A percentile compares a stretch with the other conserved stretches of the same genome.
These are phyloP conservation scores for Neurospora hispaniola DNA, from an alignment of 495 filamentous ascomycete species.

Conservation along the genomic window DNA sequence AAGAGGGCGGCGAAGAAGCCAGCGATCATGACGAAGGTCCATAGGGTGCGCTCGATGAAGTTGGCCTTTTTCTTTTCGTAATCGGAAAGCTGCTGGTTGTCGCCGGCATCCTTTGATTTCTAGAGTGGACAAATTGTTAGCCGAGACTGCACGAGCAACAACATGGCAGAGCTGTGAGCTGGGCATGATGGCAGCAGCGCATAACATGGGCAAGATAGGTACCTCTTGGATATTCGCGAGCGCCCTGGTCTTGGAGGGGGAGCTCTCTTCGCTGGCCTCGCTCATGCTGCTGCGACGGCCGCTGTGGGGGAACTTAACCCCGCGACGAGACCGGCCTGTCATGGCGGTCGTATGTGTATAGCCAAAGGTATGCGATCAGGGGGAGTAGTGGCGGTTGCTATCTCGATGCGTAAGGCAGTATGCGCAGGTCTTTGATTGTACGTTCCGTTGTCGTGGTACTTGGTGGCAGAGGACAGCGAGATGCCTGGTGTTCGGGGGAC, in stretches of 20 bases:
- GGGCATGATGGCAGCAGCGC: neutral
- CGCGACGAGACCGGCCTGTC: slow-evolving; percentile 43
- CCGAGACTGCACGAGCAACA: neutral
- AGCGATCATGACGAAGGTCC: slow-evolving; percentile 96
- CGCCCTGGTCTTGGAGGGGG: slow-evolving; percentile 30
- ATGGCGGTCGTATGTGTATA: slow-evolving; percentile 7
- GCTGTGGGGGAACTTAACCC: slow-evolving; percentile 73
- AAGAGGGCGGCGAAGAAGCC: slow-evolving; percentile 86
- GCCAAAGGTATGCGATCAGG: neutral
- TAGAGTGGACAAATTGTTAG: slow-evolving; percentile 12
- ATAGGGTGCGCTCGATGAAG: slow-evolving; percentile 95
- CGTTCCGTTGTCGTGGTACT: neutral
- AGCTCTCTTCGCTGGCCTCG: slow-evolving; percentile 65
- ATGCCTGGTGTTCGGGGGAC: neutral
- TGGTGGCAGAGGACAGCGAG: neutral
- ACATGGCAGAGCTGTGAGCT: neutral
- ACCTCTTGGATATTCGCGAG: slow-evolving; percentile 31
- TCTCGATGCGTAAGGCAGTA: neutral
- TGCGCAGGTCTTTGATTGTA: neutral
- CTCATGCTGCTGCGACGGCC: slow-evolving; percentile 63
- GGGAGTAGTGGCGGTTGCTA: neutral
- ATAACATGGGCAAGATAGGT: neutral
- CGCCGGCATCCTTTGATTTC: slow-evolving; percentile 19
- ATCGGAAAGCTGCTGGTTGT: slow-evolving; percentile 40
- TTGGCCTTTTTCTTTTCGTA: slow-evolving; percentile 98